Conservation (phyloP, 139 green algal genomes). For the Ettlia oleoabundans region DNA sequence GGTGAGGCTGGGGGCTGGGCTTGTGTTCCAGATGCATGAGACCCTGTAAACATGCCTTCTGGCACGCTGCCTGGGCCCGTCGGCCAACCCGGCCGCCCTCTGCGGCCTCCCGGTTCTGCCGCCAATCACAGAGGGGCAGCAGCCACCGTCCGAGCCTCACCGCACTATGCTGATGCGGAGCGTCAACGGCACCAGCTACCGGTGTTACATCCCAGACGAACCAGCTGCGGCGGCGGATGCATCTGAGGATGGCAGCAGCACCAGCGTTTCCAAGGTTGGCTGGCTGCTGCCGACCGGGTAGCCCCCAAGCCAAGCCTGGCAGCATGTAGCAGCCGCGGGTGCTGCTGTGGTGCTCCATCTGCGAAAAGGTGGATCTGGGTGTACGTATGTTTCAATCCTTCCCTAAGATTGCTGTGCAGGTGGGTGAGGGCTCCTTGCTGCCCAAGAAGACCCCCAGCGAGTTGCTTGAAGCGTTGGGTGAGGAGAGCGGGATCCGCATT, state of each 20-base stretch:
- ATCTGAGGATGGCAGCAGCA: neutral
- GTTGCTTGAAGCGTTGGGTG: conserved; percentile 28
- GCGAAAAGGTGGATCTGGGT: neutral
- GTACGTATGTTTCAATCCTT: neutral
- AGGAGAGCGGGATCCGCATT: neutral
- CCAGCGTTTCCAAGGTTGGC: no score
- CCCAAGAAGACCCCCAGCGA: conserved; percentile 24
- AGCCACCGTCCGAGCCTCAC: neutral
- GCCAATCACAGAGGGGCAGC: neutral
- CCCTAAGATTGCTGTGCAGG: neutral
- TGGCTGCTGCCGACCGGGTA: no score
- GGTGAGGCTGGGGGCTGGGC: no score
- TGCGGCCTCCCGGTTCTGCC: neutral
- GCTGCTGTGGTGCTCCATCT: neutral
- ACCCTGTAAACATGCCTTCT: no score
- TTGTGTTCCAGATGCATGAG: no score
- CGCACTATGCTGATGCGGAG: conserved; percentile 18
- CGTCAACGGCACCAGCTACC: conserved; percentile 26
- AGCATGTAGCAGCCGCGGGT: neutral
- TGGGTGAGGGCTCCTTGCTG: neutral
- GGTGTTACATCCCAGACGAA: conserved; percentile 17
- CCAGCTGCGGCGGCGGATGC: neutral
- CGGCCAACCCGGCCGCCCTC: neutral
- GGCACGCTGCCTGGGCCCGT: no score
- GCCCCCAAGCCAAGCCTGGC: no score